These are phyloP conservation scores for Eremothecium coryli DNA, from an alignment of 1,139 yeast species.

Conservation along the genomic window DNA sequence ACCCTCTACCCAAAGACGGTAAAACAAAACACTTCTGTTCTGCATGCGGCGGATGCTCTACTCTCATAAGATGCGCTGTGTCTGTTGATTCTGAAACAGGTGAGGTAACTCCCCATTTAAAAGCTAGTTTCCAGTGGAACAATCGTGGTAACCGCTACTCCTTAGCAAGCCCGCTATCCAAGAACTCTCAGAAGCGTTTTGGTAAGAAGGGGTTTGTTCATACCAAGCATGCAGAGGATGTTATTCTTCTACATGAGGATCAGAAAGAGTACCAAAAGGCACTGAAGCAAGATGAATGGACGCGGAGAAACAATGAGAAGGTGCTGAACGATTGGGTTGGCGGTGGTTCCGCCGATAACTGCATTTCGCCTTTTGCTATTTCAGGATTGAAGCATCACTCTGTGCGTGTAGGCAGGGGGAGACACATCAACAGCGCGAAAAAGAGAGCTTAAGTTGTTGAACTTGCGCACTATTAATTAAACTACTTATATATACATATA, in stretches of 20 bases:
- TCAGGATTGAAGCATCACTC: slow-evolving; percentile 56
- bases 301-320: slow-evolving; percentile 76
- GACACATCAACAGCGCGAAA: slow-evolving; percentile 56
- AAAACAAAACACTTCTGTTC: slow-evolving; percentile 84
- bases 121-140: slow-evolving; percentile 89
- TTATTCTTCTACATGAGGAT: slow-evolving; percentile 70
- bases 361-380: slow-evolving; percentile 80
- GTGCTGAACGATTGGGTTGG: slow-evolving; percentile 82
- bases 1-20: slow-evolving; percentile 70
- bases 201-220: slow-evolving; percentile 73
- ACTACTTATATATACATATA: not conserved
- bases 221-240: slow-evolving; percentile 47
- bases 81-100: slow-evolving; percentile 76
- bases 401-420: slow-evolving; percentile 75
- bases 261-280: slow-evolving; percentile 90
- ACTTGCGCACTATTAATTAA: not conserved
- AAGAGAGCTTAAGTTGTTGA: slow-evolving; percentile 7
- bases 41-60: slow-evolving; percentile 83
- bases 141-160: slow-evolving; percentile 78
- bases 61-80: slow-evolving; percentile 83
- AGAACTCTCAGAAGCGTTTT: slow-evolving; percentile 48
- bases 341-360: slow-evolving; percentile 83
- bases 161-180: slow-evolving; percentile 64
- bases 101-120: slow-evolving; percentile 78
- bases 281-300: slow-evolving; percentile 80